A percentile compares a stretch with the other conserved stretches of the same genome.
Conservation (phyloP, 306 rosid genomes). For the Cicer cuneatum region DNA sequence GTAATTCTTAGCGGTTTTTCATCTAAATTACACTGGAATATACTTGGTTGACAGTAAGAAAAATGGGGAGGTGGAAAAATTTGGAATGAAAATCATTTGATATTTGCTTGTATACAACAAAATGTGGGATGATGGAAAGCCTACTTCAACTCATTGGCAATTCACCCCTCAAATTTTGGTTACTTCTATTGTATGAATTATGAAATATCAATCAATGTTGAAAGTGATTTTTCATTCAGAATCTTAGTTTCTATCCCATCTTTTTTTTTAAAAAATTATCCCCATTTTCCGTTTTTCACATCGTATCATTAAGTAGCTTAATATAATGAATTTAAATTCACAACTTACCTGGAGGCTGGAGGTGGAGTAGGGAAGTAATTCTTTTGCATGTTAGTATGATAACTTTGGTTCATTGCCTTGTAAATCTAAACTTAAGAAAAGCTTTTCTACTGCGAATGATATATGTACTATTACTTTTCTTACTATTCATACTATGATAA, state of each 20-base stretch:
- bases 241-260: neutral
- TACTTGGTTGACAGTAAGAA: constrained; percentile 12
- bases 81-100: constrained; percentile 10
- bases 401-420: constrained; percentile 18
- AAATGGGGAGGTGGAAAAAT: constrained; percentile 11
- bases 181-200: neutral
- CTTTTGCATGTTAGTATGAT: constrained; percentile 27
- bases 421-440: neutral
- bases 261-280: too few relatives aligned
- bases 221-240: constrained; percentile 16
- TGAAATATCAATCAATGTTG: constrained; percentile 2
- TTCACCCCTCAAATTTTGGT: constrained; percentile 10
- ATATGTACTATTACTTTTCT: neutral
- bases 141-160: neutral
- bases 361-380: constrained; percentile 7
- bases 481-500: neutral
- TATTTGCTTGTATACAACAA: neutral
- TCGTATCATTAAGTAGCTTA: neutral
- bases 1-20: constrained; percentile 17
- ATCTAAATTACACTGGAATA: neutral
- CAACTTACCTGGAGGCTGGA: neutral
- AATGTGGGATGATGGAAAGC: neutral
- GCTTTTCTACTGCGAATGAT: constrained; percentile 5
- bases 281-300: neutral
- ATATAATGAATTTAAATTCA: constrained; percentile 8